Conservation (phyloP, 2,329 filamentous ascomycete genomes). For the Ilyonectria robusta region DNA sequence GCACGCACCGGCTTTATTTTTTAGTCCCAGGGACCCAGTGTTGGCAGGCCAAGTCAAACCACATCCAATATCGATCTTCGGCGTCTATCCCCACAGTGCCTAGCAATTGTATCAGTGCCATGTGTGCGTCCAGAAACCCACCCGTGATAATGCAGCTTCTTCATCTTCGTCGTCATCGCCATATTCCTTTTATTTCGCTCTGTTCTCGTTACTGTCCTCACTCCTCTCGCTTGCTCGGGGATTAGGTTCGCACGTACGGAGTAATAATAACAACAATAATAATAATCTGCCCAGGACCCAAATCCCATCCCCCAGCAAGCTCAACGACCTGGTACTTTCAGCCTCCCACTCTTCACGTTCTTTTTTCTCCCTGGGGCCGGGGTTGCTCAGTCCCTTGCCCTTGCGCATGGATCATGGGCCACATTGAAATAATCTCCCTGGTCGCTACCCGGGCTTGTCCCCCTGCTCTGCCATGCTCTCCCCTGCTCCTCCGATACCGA, state of each 20-base stretch:
- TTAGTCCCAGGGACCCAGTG: constrained; percentile 35
- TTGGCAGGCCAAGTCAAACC: constrained; percentile 33
- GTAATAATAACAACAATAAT: not conserved
- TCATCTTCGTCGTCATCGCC: not conserved
- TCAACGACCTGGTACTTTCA: constrained; percentile 19
- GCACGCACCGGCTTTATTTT: constrained; percentile 32
- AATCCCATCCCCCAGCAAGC: constrained; percentile 1
- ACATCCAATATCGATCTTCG: constrained; percentile 45
- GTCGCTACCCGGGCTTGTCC: constrained; percentile 31
- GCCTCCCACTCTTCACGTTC: constrained; percentile 19
- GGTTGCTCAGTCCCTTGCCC: constrained; percentile 41
- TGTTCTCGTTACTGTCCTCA: not conserved
- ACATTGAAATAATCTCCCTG: constrained; percentile 38
- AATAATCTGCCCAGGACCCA: constrained; percentile 13
- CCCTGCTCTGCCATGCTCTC: constrained; percentile 22
- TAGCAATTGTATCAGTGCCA: constrained; percentile 35
- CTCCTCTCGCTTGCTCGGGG: constrained; percentile 21
- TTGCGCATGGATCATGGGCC: constrained; percentile 32
- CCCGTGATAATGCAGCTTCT: not conserved
- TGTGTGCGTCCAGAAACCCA: constrained; percentile 17
- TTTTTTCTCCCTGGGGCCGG: constrained; percentile 37
- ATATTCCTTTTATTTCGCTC: not conserved
- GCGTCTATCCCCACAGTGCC: constrained; percentile 35
- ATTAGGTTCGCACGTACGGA: constrained; percentile 14
- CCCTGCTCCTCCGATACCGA: constrained; percentile 41